These are phyloP conservation scores for Pythium biforme DNA, from an alignment of 352 stramenopile genomes.

Conservation along the genomic window DNA sequence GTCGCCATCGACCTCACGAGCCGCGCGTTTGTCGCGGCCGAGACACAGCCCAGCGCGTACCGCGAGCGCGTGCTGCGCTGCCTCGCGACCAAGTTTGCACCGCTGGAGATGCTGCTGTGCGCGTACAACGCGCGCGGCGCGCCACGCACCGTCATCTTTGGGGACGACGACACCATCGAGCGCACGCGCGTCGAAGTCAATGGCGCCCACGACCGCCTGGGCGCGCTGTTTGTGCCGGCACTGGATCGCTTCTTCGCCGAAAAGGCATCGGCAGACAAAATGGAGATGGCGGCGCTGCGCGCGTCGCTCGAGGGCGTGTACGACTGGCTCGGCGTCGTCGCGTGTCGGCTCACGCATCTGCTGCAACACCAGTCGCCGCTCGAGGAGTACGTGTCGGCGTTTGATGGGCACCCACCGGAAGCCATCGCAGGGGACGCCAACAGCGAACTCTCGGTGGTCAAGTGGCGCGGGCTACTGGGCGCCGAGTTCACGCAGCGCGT, in stretches of 20 bases:
- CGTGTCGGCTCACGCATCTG: constrained; percentile 55
- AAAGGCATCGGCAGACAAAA: background rate
- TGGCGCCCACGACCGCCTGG: constrained; percentile 36
- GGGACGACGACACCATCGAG: constrained; percentile 58
- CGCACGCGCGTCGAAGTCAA: constrained; percentile 68
- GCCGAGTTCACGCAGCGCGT: constrained; percentile 52
- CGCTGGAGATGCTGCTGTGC: constrained; percentile 72
- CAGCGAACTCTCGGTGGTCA: constrained; percentile 47
- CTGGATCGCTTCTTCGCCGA: constrained; percentile 46
- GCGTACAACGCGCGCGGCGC: constrained; percentile 67
- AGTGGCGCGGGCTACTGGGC: constrained; percentile 75
- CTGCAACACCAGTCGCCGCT: constrained; percentile 42
- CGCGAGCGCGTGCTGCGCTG: constrained; percentile 44
- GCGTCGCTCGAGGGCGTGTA: constrained; percentile 51
- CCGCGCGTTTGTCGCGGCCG: constrained; percentile 28
- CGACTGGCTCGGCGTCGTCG: constrained; percentile 77
- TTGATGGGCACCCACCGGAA: constrained; percentile 33
- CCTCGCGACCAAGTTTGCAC: constrained; percentile 47
- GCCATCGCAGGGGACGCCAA: constrained; percentile 20
- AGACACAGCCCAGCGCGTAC: background rate
- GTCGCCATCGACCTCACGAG: constrained; percentile 58
- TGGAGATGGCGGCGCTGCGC: constrained; percentile 23
- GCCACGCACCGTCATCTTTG: constrained; percentile 67
- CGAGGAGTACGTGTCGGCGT: constrained; percentile 82
- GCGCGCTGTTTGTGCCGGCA: constrained; percentile 52